Evolutionary conservation across 805 yeast species (phyloP).

Genomic region (Metschnikowia henanensis): DNA sequence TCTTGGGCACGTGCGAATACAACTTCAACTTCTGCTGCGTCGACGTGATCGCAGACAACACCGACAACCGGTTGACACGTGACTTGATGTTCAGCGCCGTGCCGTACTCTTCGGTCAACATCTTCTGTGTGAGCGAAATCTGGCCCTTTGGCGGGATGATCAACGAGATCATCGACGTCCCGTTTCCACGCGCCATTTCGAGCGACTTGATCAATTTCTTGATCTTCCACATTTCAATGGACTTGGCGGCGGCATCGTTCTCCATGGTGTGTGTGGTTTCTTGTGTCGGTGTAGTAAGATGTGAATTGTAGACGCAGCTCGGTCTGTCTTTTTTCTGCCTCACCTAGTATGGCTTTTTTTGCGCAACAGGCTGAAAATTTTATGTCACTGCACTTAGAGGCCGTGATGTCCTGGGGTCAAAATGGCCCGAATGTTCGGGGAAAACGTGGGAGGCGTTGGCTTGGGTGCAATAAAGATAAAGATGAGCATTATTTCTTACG

Average conservation of each 20-base stretch:
- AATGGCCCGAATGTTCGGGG: too few species aligned
- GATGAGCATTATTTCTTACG: too few species aligned
- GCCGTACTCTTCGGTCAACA: conserved; percentile 98
- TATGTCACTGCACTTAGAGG: conserved; percentile 6
- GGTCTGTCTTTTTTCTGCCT: background rate
- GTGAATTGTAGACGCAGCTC: background rate
- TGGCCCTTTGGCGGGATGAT: conserved; percentile 96
- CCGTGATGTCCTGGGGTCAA: conserved; percentile 4
- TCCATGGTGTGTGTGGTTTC: conserved; percentile 12
- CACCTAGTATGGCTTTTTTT: background rate
- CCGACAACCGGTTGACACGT: conserved; percentile 94
- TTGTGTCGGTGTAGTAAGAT: background rate
- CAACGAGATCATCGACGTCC: conserved; percentile 98
- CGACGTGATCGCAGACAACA: conserved; percentile 94
- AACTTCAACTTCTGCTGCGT: conserved; percentile 95
- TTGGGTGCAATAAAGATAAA: too few species aligned
- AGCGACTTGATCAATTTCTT: conserved; percentile 87
- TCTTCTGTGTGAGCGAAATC: conserved; percentile 80
- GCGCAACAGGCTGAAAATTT: conserved; percentile 8
- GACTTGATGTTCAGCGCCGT: conserved; percentile 98
- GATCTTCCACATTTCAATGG: conserved; percentile 98
- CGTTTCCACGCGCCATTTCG: conserved; percentile 95
- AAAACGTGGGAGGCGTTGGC: too few species aligned
- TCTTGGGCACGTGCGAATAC: conserved; percentile 86
- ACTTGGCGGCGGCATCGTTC: conserved; percentile 69